Conservation (phyloP, 169 alveolate species). For the Plasmodium vinckei region DNA sequence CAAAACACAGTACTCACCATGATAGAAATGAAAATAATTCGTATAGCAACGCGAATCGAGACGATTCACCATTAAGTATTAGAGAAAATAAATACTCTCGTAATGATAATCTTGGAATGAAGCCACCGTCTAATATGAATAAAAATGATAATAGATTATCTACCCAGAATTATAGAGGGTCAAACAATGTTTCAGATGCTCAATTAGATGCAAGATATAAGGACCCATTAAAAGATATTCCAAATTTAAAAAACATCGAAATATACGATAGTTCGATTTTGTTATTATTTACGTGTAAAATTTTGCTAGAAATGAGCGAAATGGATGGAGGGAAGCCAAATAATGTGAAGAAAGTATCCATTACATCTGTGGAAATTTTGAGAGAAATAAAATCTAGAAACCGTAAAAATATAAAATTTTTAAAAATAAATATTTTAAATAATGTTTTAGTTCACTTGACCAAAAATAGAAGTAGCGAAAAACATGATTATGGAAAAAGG, state of each 20-base stretch:
- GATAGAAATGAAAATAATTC: too few relatives aligned
- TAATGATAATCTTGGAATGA: too few relatives aligned
- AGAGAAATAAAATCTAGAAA: slow-evolving; percentile 60
- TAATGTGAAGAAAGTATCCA: slow-evolving; percentile 21
- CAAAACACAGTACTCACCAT: too few relatives aligned
- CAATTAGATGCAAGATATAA: too few relatives aligned
- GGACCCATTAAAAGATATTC: slow-evolving; percentile 36
- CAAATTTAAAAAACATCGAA: slow-evolving; percentile 17
- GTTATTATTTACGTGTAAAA: slow-evolving; percentile 37
- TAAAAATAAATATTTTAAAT: slow-evolving; percentile 61
- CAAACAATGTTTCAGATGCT: slow-evolving; percentile 1
- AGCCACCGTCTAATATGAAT: slow-evolving; percentile 14
- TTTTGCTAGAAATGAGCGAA: slow-evolving; percentile 15
- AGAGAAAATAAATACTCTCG: too few relatives aligned
- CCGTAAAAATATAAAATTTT: slow-evolving; percentile 49
- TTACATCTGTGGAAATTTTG: slow-evolving; percentile 52
- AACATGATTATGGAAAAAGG: background rate
- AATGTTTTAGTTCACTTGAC: slow-evolving; percentile 33
- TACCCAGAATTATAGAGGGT: slow-evolving; percentile 16
- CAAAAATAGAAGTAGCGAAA: background rate
- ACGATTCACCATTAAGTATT: too few relatives aligned
- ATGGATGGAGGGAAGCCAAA: background rate
- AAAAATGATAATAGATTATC: slow-evolving; percentile 14
- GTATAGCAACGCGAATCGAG: too few relatives aligned
- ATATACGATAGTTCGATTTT: slow-evolving; percentile 37